Conservation (phyloP, 2,329 filamentous ascomycete species). For the Sphaerulina populicola region DNA sequence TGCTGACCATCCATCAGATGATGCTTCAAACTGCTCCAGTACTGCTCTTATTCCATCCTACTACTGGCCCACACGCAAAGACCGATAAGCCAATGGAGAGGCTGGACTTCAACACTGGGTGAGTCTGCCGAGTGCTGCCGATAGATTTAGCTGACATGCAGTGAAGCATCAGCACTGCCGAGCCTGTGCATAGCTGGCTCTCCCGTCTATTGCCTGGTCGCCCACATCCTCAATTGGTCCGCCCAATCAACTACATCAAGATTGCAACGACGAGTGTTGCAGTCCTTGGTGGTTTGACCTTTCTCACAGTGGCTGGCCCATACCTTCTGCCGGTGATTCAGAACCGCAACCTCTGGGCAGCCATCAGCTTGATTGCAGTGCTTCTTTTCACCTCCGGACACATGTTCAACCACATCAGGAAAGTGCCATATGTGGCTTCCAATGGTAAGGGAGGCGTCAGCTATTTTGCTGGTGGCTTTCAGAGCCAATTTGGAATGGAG, state of each 20-base stretch:
- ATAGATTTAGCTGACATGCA: not conserved
- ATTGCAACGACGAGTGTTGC: slow-evolving; percentile 60
- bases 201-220: slow-evolving; percentile 65
- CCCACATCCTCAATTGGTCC: slow-evolving; percentile 66
- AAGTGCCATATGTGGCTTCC: slow-evolving; percentile 82
- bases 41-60: slow-evolving; percentile 78
- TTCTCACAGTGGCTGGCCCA: slow-evolving; percentile 62
- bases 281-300: slow-evolving; percentile 61
- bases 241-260: slow-evolving; percentile 80
- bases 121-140: slow-evolving; percentile 30
- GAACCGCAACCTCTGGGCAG: slow-evolving; percentile 91
- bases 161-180: slow-evolving; percentile 61
- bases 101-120: slow-evolving; percentile 81
- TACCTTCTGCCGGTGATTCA: slow-evolving; percentile 74
- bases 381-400: slow-evolving; percentile 91
- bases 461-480: slow-evolving; percentile 88
- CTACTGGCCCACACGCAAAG: slow-evolving; percentile 68
- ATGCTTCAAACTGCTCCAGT: slow-evolving; percentile 91
- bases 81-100: slow-evolving; percentile 59
- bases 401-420: slow-evolving; percentile 99
- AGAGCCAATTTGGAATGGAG: slow-evolving; percentile 87
- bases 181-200: slow-evolving; percentile 72
- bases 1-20: slow-evolving; percentile 52
- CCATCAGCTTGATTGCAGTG: slow-evolving; percentile 76
- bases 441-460: slow-evolving; percentile 77